Base-by-base conservation (phyloP, 129 eudicot species). In the Helianthus annuus region DNA sequence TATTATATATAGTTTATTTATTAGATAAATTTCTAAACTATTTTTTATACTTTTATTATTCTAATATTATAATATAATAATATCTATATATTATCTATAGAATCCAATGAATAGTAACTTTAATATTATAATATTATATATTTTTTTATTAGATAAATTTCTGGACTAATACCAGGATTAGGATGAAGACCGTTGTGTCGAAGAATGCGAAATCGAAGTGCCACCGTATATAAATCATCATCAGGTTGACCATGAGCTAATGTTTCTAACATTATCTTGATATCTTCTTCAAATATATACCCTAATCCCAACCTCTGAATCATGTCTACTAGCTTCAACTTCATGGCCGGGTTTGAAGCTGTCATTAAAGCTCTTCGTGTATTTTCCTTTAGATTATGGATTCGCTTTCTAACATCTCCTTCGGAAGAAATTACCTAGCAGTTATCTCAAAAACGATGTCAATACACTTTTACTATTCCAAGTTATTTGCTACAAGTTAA, bases 271-370 rank as follows among this genome's bases (percentile, higher is more conserved):
- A 79, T 11, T 59, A 16, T 62, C n/a, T 62, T 45, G 39, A 81
- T 79, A 1, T 81, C 80, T 24, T 85, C 78, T 68, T 85, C 84
- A 51, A 81, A 78, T 49, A 70, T 76, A 66, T 79, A 82, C 10
- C 64, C 82, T n/a, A 85, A 59, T 69, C 89, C 89, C 24, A 85
- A 73, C 54, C 89, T 80, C 40, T 85, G 84, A 53, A 85, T 70
- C 5, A 72, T 76, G 53, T 85, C 86, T 5, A 85, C 71, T 10
- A 85, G 68, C 66, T 75, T 52, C 75, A 85, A 69, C n/a, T 10
- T 68, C 68, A 49, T 79, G 24, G 59, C 62, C 0, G 82, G 70
- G 16, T 68, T 48, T 49, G 86, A 75, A 45, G 38, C 12, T 19
- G 38, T 16, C 57, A n/a, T 65, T 69, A 85, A 67, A 59, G 61